phyloP scores from a whole-genome alignment of 768 basidiomycete species.

The Suillus bovinus region DNA sequence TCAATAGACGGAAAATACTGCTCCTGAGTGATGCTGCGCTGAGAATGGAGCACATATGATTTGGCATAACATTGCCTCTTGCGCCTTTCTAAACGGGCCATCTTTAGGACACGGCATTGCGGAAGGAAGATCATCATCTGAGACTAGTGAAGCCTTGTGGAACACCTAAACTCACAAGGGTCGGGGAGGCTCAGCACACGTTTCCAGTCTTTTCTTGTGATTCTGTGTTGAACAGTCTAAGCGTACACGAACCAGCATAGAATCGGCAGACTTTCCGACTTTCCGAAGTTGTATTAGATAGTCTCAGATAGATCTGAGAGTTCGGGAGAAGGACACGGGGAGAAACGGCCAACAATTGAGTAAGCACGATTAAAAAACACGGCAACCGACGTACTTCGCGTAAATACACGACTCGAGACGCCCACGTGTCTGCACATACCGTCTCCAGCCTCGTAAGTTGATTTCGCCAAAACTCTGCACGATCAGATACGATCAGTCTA shows the following conservation, averaged over 20 bases:
- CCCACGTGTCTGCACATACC: background rate
- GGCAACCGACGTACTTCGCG: slow-evolving; percentile 1
- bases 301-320: background rate
- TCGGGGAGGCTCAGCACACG: background rate
- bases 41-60: slow-evolving; percentile 26
- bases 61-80: slow-evolving; percentile 31
- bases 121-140: background rate
- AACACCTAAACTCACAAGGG: background rate
- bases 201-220: background rate
- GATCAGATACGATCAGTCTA: background rate
- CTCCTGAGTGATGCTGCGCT: slow-evolving; percentile 44
- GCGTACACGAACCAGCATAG: background rate
- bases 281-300: background rate
- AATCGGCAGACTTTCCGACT: background rate
- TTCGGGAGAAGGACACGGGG: background rate
- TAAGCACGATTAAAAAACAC: background rate
- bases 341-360: background rate
- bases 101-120: background rate
- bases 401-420: background rate
- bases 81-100: background rate
- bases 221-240: background rate
- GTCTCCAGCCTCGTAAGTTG: background rate
- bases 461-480: background rate
- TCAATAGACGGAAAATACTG: slow-evolving; percentile 21
- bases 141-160: background rate